A percentile compares a stretch with the other conserved stretches of the same genome.
phyloP scores from a whole-genome alignment of 176 grass and related monocot species.

The Dactylis glomerata region DNA sequence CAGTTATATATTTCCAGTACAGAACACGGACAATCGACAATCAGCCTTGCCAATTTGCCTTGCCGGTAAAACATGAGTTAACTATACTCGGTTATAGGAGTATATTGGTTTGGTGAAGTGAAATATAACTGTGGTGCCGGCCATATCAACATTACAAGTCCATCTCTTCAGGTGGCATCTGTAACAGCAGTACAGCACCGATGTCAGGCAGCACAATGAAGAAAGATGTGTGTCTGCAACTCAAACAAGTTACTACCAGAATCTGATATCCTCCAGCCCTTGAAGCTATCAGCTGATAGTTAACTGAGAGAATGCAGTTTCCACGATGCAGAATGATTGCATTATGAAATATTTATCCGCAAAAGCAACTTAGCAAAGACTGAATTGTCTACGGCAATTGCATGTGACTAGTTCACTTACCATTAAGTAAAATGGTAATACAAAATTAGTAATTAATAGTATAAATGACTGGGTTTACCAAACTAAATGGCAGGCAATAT shows the following conservation, averaged over 20 bases:
- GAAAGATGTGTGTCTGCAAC: neutral
- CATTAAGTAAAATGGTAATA: neutral
- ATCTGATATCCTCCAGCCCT: neutral
- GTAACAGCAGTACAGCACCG: neutral
- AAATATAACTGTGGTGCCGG: neutral
- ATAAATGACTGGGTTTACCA: neutral
- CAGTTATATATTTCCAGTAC: neutral
- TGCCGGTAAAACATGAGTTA: neutral
- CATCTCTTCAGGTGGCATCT: neutral
- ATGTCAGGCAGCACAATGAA: neutral
- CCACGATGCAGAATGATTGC: neutral
- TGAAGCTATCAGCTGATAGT: neutral
- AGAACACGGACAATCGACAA: neutral
- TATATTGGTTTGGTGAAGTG: neutral
- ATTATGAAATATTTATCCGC: neutral
- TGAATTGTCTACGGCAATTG: neutral
- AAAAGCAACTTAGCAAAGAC: neutral
- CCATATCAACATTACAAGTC: neutral
- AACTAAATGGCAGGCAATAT: neutral
- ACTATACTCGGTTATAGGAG: neutral
- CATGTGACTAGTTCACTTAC: neutral
- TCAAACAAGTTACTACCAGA: neutral
- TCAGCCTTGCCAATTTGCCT: neutral
- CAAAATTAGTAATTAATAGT: neutral
- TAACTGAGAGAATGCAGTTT: neutral